Evolutionary conservation across 352 stramenopile genomes (phyloP), one percentile per base, ranked within the genome.

Genomic region (Phytophthora constricta): DNA sequence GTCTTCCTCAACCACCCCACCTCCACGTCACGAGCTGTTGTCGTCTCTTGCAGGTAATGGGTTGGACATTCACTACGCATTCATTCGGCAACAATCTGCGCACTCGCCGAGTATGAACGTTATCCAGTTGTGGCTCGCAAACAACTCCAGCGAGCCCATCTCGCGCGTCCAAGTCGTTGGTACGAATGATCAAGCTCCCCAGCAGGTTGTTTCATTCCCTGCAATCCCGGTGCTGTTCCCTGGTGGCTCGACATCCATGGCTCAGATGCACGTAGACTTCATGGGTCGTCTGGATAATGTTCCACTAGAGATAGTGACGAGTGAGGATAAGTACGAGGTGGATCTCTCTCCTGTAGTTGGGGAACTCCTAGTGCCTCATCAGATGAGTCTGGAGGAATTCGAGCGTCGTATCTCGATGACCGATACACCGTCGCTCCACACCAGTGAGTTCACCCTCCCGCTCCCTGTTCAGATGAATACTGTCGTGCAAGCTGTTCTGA

Each of bases 251-350:
- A 77, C 80, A 16, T 87, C 79, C 2, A 93, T 93, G 79, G 89
- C 82, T 0, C 82, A 93, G 57, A 57, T 97, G 51, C 84, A 96
- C 43, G 84, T 96, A 31, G 81, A 97, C 65, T 96, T 97, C 53
- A 66, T 71, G 17, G 86, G 86, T 11, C 74, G 76, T 23, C 62
- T 95, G 0, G 88, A 96, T 50, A 78, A 81, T 31, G 60, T 96
- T 19, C 64, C 78, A n/a, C 59, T 95, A 19, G 62, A 90, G 19
- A 77, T 95, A 13, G 68, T 82, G 23, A 84, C 82, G 5, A 85
- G 75, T 49, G 74, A 79, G 1, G 74, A 85, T 17, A 78, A 47
- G 25, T 89, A 82, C 31, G 68, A 84, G 17, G 82, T 91, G 11
- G 80, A 89, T 43, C 74, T 95, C 9, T 62, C 72, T 43, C 84